Evolutionary conservation across 176 grass and related monocot genomes (phyloP).

Genomic region (Zoysia japonica): DNA sequence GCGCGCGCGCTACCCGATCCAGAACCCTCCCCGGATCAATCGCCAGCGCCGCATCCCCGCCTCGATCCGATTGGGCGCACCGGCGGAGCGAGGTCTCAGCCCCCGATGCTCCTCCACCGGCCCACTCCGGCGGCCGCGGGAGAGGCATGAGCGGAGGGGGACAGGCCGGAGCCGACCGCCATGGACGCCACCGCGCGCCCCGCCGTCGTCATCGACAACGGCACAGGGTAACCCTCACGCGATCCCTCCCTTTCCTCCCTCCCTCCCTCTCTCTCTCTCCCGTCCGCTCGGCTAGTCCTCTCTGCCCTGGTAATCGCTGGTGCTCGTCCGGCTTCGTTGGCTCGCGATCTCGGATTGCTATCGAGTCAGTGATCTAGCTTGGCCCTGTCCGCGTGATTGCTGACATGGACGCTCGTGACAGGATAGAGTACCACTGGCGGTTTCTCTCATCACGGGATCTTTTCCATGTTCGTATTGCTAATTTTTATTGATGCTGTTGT

Average conservation of each 20-base stretch:
- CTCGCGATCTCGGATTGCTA: neutral
- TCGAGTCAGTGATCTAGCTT: neutral
- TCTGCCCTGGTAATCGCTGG: neutral
- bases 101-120: conserved; percentile 40
- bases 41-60: neutral
- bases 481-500: neutral
- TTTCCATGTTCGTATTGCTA: neutral
- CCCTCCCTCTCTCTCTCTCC: neutral
- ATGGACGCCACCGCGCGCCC: conserved; percentile 86
- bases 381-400: neutral
- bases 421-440: too few relatives aligned
- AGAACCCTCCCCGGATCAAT: neutral
- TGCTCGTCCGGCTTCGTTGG: neutral
- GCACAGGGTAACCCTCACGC: conserved; percentile 59
- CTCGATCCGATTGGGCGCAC: neutral
- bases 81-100: neutral
- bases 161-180: conserved; percentile 5
- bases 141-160: conserved; percentile 37
- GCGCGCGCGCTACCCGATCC: neutral
- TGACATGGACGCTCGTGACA: neutral
- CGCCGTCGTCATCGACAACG: conserved; percentile 96
- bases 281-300: neutral
- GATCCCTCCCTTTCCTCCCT: neutral
- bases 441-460: neutral
- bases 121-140: conserved; percentile 4